Base-by-base conservation (phyloP, 2,329 filamentous ascomycete genomes). In the Clonostachys chloroleuca region DNA sequence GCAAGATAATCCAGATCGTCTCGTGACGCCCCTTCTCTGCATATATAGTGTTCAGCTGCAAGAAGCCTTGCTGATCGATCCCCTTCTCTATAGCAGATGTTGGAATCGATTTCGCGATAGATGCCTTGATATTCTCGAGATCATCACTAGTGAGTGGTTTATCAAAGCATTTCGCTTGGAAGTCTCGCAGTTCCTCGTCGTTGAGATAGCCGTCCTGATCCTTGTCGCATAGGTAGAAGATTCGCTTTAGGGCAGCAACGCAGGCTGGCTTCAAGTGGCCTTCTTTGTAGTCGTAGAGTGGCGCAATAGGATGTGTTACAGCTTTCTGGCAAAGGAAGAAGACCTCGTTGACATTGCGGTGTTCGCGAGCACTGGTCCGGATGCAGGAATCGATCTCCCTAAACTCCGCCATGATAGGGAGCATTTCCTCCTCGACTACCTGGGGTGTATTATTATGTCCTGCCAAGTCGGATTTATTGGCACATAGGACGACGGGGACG, bases 361-460 rank as follows among this genome's bases (percentile, higher is more conserved):
- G 90, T 59, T 96, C 89, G 57, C 89, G 83, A 17, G 92, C 91
- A 66, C 92, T 97, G 9, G 92, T 91, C 47, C 94, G 82, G 62
- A 99, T 97, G 68, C 94, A 99, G 1, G 92, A 96, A 64, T 99
- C 94, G 53, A 99, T 96, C 67, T 97, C 94, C 62, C 96, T 92
- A 70, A 97, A 99, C 69, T 99, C 94, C 51, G 89, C 86, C 94
- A 99, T 96, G 54, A 99, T 86, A 1, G 94, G 94, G 34, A 97
- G 76, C 90, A 99, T 96, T 71, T 99, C 94, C 65, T 97, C 94
- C 59, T 96, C 89, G 42, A 96, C 83, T 9, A 96, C 86, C 63
- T 96, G 89, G 0, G 89, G 80, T 9, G 89, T 90, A 49, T 78
- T 87, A 40, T 82, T 85, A 56, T 87, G 85, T 4, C 80, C 81